Base-by-base conservation (phyloP, 805 yeast genomes). In the Pichia insulana region DNA sequence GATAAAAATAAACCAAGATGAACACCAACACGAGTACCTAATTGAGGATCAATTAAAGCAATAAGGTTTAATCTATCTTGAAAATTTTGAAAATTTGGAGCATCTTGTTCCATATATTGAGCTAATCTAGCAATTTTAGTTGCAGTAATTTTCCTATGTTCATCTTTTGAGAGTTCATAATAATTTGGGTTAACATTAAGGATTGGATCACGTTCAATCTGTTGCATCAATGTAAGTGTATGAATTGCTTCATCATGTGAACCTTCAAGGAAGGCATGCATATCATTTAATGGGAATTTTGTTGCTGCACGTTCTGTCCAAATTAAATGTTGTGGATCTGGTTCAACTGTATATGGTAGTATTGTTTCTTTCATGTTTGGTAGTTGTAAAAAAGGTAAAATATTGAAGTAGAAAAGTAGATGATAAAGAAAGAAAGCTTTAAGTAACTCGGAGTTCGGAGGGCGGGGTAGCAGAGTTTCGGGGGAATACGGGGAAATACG, bases 1-100 rank as follows among this genome's bases (percentile, higher is more conserved):
- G 78, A 74, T 41, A 86, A 71, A 59, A 90, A 90, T 44, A 89
- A 70, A 4, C 96, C 96, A 50, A 82, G 69, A 67, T 89, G 95
- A 43, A 89, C 88, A 34, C 95, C 96, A 39, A 85, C 63, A 54
- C 97, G 75, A 27, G 96, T 88, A 40, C 78, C 76, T 36, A 83
- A 66, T 51, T 80, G 80, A 15, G 95, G 94, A 61, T 90, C 97
- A 48, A 80, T 71, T 35, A 80, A 67, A 15, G 78, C 77, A 26
- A 80, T 61, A 43, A 80, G 50, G 27, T 78, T 71, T 47, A 81
- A 64, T 54, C 89, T 67, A 51, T 74, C 70, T 57, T 74, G 75
- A 58, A 80, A 80, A 32, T 59, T 63, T 20, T 68, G 67, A 39
- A 63, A 62, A 45, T 59, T 44, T 10, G 68, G 67, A 30, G 56